Base-by-base conservation (phyloP, 345 rosid species). In the Nephelium lappaceum region DNA sequence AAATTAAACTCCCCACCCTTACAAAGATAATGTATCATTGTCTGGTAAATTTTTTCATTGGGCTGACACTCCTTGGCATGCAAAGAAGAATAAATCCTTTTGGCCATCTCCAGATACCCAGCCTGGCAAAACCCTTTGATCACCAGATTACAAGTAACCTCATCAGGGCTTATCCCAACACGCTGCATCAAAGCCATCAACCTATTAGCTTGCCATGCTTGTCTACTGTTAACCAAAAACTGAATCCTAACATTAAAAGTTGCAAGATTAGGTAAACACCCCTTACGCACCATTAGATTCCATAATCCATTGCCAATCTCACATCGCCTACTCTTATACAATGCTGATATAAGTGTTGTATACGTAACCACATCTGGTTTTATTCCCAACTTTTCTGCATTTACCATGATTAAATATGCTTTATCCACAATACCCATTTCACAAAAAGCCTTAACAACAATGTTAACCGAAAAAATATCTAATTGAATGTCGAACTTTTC, bases 201-300 rank as follows among this genome's bases (percentile, higher is more conserved):
- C 80, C 84, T 85, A 88, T 91, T 91, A 69, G 97, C 98, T 66
- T 89, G 81, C 92, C 95, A 92, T 49, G 93, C 89, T 69, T 86
- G 78, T 58, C 93, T 81, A 57, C 83, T 82, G 64, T 87, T 83
- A 67, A 91, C 90, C 85, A 93, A 78, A 85, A 82, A 84, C 84
- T 92, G 95, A 80, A 93, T 88, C 86, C 95, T 89, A 74, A 84
- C 92, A 74, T 92, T 93, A 82, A 89, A 93, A 43, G 93, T 91
- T 31, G 95, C 84, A 75, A 91, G 86, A 86, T 89, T 91, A 47
- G 98, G 98, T 62, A 57, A 85, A 72, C 97, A 91, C 3, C 98
- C 90, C 83, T 86, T 92, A 71, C 77, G 90, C 73, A 92, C 85
- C 97, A 92, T 92, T 78, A 83, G 90, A 78, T 92, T 93, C 98